A percentile compares a stretch with the other conserved stretches of the same genome.
Evolutionary conservation across 2,329 filamentous ascomycete species (phyloP).

Genomic region (Thelonectria olida): DNA sequence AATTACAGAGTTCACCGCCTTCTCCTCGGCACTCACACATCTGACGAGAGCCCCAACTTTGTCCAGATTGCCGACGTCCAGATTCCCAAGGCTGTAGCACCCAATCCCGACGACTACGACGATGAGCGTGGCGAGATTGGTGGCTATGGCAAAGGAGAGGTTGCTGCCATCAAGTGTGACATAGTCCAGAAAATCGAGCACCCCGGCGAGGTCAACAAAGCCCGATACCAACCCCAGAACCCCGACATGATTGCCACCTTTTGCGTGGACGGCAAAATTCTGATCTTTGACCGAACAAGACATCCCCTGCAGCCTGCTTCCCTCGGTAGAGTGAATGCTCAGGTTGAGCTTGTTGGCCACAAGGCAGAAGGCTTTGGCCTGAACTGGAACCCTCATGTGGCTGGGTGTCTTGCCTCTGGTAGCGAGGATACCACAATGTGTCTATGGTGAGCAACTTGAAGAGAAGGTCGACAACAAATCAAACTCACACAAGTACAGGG

Average conservation of each 20-base stretch:
- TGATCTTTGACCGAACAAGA: slow-evolving; percentile 97
- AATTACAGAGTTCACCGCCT: slow-evolving; percentile 88
- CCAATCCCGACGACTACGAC: slow-evolving; percentile 87
- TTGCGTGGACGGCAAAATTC: slow-evolving; percentile 84
- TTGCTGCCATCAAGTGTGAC: slow-evolving; percentile 82
- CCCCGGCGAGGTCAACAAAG: slow-evolving; percentile 97
- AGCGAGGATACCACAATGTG: slow-evolving; percentile 93
- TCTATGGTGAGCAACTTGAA: slow-evolving; percentile 72
- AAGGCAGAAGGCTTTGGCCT: slow-evolving; percentile 90
- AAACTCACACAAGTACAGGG: slow-evolving; percentile 60
- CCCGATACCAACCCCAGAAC: slow-evolving; percentile 96
- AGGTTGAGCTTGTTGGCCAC: slow-evolving; percentile 88
- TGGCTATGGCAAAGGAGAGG: slow-evolving; percentile 81
- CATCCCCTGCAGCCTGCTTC: slow-evolving; percentile 78
- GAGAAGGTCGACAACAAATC: background rate
- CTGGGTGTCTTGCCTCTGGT: slow-evolving; percentile 86
- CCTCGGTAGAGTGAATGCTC: slow-evolving; percentile 74
- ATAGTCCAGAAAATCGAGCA: slow-evolving; percentile 97
- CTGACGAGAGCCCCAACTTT: slow-evolving; percentile 85
- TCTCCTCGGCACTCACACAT: slow-evolving; percentile 94
- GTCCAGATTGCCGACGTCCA: slow-evolving; percentile 95
- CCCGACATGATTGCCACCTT: slow-evolving; percentile 96
- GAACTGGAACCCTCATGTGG: slow-evolving; percentile 87
- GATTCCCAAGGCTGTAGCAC: slow-evolving; percentile 80
- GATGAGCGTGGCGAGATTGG: slow-evolving; percentile 93